Conservation (phyloP, 331 rosid genomes). For the Rhamnella rubrinervis region DNA sequence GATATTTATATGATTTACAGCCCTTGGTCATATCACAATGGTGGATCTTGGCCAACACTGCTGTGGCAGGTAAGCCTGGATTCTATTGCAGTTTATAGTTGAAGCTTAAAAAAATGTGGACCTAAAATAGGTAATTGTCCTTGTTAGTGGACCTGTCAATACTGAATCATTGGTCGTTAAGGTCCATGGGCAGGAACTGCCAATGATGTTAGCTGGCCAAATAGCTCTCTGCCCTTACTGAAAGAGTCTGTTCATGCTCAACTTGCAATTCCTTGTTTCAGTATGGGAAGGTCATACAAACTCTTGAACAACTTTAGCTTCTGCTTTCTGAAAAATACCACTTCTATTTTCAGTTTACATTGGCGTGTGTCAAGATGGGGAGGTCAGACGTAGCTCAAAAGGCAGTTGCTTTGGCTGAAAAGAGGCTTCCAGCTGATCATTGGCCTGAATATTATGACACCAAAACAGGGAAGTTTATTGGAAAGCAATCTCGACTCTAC, state of each 20-base stretch:
- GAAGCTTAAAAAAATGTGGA: neutral
- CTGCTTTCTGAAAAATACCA: conserved; percentile 8
- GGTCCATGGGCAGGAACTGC: too few species aligned
- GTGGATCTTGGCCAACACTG: conserved; percentile 99
- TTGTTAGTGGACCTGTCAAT: neutral
- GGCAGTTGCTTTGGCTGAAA: conserved; percentile 77
- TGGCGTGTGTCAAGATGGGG: conserved; percentile 97
- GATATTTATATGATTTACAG: conserved; percentile 41
- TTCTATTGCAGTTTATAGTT: conserved; percentile 1
- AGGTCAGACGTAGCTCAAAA: conserved; percentile 65
- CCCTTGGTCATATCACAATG: conserved; percentile 98
- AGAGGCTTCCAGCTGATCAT: conserved; percentile 59
- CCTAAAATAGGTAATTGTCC: neutral
- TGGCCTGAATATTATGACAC: conserved; percentile 99
- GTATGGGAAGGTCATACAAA: too few species aligned
- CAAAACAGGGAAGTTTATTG: conserved; percentile 69
- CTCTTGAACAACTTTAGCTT: neutral
- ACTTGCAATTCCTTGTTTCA: too few species aligned
- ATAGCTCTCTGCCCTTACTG: too few species aligned
- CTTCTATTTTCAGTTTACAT: conserved; percentile 62
- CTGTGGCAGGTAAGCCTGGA: conserved; percentile 80
- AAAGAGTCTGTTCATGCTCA: too few species aligned
- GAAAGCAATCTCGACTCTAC: conserved; percentile 78
- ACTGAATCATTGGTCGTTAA: neutral
- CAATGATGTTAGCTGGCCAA: too few species aligned